Base-by-base conservation (phyloP, 495 filamentous ascomycete species). In the Xylaria acuta region DNA sequence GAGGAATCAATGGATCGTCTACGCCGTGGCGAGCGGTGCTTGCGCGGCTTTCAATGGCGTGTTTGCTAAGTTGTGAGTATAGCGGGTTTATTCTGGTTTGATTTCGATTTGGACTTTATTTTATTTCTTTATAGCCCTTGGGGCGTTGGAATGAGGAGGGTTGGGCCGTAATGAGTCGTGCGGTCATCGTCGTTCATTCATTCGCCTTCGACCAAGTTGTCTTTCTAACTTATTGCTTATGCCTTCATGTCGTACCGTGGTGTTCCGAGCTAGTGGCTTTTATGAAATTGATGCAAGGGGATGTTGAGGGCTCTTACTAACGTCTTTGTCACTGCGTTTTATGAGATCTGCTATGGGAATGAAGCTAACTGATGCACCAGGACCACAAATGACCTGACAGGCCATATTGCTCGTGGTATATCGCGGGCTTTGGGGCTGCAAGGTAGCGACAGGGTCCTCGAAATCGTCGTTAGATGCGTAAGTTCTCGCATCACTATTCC, bases 31-130 rank as follows among this genome's bases (percentile, higher is more conserved):
- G 49, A 96, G 92, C 80, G 96, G 96, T 45, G 90, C 91, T 11
- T 98, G 94, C 80, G 96, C 96, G 18, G 94, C 94, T 45, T 89
- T 96, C 75, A 99, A 99, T 76, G 95, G 96, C 40, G 92, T 97
- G 32, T 99, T 98, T 83, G 96, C 96, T 0, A 99, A 98, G 81
- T 84, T 99, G 93, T 97, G 86, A 76, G 88, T 84, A 20, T 47
- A 27, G 12, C 18, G 5, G 32, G 38, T 38, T 27, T 22, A 62
- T 72, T 45, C 49, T 30, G 1, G 6, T 53, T 20, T 70, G 25
- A 22, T 59, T 56, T 34, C 45, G n/a, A 8, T 14, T 40, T 36
- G 36, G 3, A 2, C 22, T 45, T 0, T 27, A 1, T 38, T 38
- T 38, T 38, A 3, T 20, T 27, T 16, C n/a, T n/a, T n/a, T n/a